Evolutionary conservation across 177 flowering plant genomes (phyloP).

Genomic region (Vitis hybrid): DNA sequence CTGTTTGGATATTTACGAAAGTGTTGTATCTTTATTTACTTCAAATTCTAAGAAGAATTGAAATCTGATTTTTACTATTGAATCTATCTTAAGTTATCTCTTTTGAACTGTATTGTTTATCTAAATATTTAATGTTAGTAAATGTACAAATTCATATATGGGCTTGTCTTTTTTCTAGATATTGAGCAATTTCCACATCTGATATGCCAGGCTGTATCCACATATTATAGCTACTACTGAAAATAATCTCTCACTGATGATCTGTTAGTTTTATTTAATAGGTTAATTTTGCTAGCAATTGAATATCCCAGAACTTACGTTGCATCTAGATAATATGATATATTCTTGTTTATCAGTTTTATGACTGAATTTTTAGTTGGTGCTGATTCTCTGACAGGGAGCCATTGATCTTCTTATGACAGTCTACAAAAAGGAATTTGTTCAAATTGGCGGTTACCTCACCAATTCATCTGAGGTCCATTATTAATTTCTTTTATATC

Average conservation of each 20-base stretch:
- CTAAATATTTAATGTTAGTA: no score
- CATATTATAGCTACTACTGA: neutral
- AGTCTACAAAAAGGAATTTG: constrained; percentile 34
- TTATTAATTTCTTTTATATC: neutral
- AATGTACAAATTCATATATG: no score
- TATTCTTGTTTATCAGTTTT: neutral
- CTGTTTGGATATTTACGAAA: no score
- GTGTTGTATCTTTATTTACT: no score
- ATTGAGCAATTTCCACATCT: no score
- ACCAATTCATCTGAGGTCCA: constrained; percentile 38
- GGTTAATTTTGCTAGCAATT: neutral
- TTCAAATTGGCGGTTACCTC: constrained; percentile 34
- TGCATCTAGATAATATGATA: neutral
- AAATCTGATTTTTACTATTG: no score
- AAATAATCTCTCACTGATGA: neutral
- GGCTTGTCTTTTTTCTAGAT: no score
- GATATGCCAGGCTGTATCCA: no score
- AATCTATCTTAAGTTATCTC: no score
- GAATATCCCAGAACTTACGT: neutral
- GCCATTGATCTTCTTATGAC: constrained; percentile 38
- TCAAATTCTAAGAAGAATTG: no score
- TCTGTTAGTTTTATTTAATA: neutral
- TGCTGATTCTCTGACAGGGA: constrained; percentile 18
- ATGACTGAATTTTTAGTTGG: neutral
- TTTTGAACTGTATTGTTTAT: no score